Evolutionary conservation across 768 basidiomycete species (phyloP).

Genomic region (Mycena rebaudengoi): DNA sequence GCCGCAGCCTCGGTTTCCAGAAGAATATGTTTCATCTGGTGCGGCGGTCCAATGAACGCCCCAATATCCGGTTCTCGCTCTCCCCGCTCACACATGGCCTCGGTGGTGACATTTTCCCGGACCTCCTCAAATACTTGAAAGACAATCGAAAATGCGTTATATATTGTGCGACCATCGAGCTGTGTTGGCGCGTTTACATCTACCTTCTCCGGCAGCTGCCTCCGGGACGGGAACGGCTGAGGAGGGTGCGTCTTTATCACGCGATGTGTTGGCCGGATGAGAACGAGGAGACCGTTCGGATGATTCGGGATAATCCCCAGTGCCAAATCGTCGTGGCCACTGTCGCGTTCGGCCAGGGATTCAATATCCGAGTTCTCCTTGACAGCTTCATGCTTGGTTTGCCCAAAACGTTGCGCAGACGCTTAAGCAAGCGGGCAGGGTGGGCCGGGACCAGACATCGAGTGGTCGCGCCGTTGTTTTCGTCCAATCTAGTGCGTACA

Average conservation of each 20-base stretch:
- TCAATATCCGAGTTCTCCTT: conserved; percentile 4
- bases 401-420: neutral
- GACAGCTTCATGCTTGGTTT: conserved; percentile 14
- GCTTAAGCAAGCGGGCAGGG: conserved; percentile 14
- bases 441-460: neutral
- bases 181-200: conserved; percentile 11
- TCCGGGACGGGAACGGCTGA: neutral
- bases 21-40: neutral
- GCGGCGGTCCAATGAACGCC: neutral
- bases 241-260: conserved; percentile 18
- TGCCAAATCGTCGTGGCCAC: conserved; percentile 23
- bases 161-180: conserved; percentile 22
- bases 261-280: conserved; percentile 10
- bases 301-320: conserved; percentile 9
- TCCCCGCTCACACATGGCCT: conserved; percentile 2
- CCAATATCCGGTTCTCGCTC: conserved; percentile 5
- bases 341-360: conserved; percentile 19
- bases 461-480: neutral
- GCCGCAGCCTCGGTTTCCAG: conserved; percentile 2
- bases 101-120: conserved; percentile 6
- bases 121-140: neutral
- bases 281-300: conserved; percentile 18
- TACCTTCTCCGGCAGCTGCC: conserved; percentile 12
- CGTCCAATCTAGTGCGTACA: neutral
- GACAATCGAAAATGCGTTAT: conserved; percentile 10